Percentiles rank a stretch among this genome's conserved stretches.
Evolutionary conservation across 441 rosid species (phyloP).

Genomic region (Cnidoscolus chayamansa): DNA sequence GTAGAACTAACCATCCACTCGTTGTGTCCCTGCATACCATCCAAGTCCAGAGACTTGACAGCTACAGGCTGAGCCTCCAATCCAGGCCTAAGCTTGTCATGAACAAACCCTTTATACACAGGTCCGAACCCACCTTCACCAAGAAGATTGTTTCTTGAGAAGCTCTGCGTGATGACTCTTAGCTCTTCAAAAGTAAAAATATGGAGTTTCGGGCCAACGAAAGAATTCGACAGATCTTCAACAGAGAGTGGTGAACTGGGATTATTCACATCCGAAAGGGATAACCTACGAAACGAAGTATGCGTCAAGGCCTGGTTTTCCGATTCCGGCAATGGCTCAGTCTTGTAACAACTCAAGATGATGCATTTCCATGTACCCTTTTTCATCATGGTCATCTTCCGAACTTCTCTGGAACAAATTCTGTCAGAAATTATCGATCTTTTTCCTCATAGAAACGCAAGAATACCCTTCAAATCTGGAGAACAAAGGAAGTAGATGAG

Average conservation of each 20-base stretch:
- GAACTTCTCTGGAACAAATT: background rate
- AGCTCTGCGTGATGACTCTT: constrained; percentile 46
- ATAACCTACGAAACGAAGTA: constrained; percentile 45
- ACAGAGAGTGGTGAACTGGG: constrained; percentile 46
- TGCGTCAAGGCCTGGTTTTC: constrained; percentile 31
- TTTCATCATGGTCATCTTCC: constrained; percentile 40
- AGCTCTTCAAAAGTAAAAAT: constrained; percentile 53
- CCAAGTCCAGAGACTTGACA: constrained; percentile 67
- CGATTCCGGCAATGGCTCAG: constrained; percentile 24
- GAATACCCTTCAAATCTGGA: background rate
- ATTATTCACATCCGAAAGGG: constrained; percentile 59
- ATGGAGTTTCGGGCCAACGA: constrained; percentile 56
- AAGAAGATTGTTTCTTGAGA: constrained; percentile 51
- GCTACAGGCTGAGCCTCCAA: constrained; percentile 70
- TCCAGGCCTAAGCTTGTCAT: constrained; percentile 61
- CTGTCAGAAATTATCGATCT: background rate
- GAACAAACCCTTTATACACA: constrained; percentile 71
- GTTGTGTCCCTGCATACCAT: constrained; percentile 74
- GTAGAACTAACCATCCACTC: constrained; percentile 70
- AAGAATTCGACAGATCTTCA: constrained; percentile 43
- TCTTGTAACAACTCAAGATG: constrained; percentile 53
- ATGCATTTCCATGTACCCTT: constrained; percentile 50
- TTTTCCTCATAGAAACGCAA: background rate
- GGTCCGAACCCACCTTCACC: constrained; percentile 95
- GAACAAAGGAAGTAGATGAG: background rate